A percentile compares a stretch with the other conserved stretches of the same genome.
These are phyloP conservation scores for Myxozyma kluyveri DNA, from an alignment of 805 yeast genomes.

Conservation along the genomic window DNA sequence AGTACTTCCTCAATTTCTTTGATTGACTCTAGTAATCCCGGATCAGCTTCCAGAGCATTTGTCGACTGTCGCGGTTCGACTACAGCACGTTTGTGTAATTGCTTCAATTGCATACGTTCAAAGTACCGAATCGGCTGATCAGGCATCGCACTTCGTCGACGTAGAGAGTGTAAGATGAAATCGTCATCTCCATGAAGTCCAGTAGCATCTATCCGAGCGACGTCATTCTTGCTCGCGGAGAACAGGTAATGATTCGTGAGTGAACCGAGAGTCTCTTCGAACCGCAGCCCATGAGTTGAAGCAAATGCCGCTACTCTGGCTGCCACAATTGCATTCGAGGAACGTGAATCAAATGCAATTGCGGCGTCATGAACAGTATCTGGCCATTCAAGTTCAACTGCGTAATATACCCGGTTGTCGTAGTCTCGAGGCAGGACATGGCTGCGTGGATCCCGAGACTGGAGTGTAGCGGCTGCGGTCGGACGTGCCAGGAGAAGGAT, in stretches of 20 bases:
- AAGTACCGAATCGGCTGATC: conserved; percentile 8
- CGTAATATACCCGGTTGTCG: conserved; percentile 29
- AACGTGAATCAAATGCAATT: not conserved
- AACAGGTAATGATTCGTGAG: conserved; percentile 19
- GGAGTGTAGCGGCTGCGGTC: too few relatives aligned
- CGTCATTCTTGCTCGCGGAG: conserved; percentile 11
- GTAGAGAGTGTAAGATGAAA: not conserved
- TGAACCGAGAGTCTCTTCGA: conserved; percentile 25
- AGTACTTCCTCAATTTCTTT: conserved; percentile 44
- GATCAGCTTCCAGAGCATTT: conserved; percentile 40
- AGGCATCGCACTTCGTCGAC: not conserved
- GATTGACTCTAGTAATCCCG: conserved; percentile 47
- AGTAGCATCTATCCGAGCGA: not conserved
- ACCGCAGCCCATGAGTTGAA: conserved; percentile 10
- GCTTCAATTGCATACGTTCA: conserved; percentile 15
- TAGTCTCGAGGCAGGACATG: conserved; percentile 31
- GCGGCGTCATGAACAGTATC: not conserved
- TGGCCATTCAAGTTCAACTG: conserved; percentile 29
- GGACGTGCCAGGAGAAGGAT: too few relatives aligned
- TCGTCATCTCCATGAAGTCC: not conserved
- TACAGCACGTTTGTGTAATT: conserved; percentile 13
- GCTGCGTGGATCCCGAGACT: conserved; percentile 12
- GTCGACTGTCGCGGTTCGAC: not conserved
- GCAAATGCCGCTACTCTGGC: conserved; percentile 9
- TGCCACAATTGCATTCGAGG: not conserved